These are phyloP conservation scores for Oryza brachyantha DNA, from an alignment of 176 grass and related monocot genomes.

Conservation along the genomic window DNA sequence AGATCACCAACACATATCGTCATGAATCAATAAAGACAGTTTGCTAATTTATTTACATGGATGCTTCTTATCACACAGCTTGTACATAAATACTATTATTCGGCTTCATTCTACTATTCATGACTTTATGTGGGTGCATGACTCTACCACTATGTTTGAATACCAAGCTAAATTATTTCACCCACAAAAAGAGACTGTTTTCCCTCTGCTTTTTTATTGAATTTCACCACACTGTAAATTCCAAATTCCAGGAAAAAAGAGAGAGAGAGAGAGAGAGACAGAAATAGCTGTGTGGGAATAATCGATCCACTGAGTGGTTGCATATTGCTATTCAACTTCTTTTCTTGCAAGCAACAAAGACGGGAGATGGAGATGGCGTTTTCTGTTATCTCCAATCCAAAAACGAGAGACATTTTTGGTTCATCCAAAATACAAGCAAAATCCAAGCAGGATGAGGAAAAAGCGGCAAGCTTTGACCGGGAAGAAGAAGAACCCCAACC, in stretches of 20 bases:
- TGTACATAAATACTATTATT: no score
- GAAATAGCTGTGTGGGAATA: not conserved
- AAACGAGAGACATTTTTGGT: not conserved
- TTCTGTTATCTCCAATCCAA: not conserved
- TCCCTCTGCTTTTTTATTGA: not conserved
- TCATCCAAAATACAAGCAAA: not conserved
- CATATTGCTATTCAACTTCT: not conserved
- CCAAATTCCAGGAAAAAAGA: constrained; percentile 7
- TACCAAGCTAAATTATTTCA: no score
- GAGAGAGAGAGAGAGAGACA: no score
- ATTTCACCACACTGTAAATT: not conserved
- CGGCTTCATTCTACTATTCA: no score
- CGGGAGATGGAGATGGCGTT: not conserved
- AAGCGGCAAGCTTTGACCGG: constrained; percentile 25
- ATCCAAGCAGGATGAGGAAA: not conserved
- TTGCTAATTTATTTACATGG: not conserved
- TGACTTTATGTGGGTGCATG: no score
- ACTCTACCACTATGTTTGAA: no score
- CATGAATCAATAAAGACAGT: not conserved
- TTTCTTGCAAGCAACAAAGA: constrained; percentile 30
- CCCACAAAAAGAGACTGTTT: no score
- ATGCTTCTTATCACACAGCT: not conserved
- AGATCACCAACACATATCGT: not conserved
- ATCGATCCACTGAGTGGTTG: not conserved
- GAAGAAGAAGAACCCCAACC: not conserved